Evolutionary conservation across 1,284 basidiomycete genomes (phyloP).

Genomic region (Malassezia pachydermatis): DNA sequence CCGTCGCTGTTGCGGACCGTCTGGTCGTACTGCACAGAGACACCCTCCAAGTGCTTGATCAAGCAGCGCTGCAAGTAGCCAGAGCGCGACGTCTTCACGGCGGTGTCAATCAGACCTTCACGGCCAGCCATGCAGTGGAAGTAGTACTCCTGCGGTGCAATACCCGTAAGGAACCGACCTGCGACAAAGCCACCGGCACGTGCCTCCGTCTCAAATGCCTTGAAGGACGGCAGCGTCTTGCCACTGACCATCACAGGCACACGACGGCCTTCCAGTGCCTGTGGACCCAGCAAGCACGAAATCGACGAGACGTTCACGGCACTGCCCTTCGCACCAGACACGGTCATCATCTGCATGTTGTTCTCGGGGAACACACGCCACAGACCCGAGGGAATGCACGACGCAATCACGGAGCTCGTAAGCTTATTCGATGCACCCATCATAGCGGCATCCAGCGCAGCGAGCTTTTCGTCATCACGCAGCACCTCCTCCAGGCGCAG

Average conservation of each 20-base stretch:
- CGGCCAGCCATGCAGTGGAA: conserved; percentile 99
- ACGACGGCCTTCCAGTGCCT: conserved; percentile 93
- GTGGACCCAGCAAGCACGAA: conserved; percentile 90
- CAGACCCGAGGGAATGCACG: conserved; percentile 79
- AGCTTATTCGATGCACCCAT: conserved; percentile 58
- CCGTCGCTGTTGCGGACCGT: conserved; percentile 92
- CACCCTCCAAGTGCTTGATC: conserved; percentile 95
- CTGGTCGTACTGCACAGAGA: conserved; percentile 93
- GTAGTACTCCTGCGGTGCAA: conserved; percentile 98
- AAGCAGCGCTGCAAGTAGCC: conserved; percentile 96
- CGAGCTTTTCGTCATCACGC: conserved; percentile 96
- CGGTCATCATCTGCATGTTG: conserved; percentile 99
- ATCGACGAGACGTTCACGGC: conserved; percentile 97
- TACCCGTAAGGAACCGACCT: conserved; percentile 97
- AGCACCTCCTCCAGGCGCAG: conserved; percentile 72
- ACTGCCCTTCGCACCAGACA: conserved; percentile 95
- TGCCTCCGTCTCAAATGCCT: conserved; percentile 88
- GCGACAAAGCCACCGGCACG: conserved; percentile 98
- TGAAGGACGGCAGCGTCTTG: conserved; percentile 95
- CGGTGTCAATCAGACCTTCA: conserved; percentile 97
- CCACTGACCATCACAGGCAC: conserved; percentile 98
- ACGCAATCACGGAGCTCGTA: conserved; percentile 61
- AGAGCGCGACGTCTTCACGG: conserved; percentile 96
- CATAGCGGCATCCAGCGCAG: conserved; percentile 80
- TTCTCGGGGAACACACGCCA: conserved; percentile 73